Evolutionary conservation across 495 filamentous ascomycete species (phyloP).

Genomic region (Annulohypoxylon maeteangense): DNA sequence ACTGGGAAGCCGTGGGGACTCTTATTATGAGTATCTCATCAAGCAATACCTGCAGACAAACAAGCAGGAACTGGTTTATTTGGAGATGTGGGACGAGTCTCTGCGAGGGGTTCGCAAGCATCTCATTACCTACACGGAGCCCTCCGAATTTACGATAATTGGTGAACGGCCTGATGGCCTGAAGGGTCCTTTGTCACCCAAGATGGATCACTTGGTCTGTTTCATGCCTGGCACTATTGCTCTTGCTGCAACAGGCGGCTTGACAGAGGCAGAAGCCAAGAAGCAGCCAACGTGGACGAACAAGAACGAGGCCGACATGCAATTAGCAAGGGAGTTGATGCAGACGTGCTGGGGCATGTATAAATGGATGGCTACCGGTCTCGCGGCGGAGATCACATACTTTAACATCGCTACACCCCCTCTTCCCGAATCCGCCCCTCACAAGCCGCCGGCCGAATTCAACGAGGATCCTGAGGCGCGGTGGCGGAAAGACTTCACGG

Average conservation of each 20-base stretch:
- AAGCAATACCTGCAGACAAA: slow-evolving; percentile 97
- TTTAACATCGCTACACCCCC: slow-evolving; percentile 79
- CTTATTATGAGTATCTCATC: slow-evolving; percentile 97
- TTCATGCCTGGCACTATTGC: slow-evolving; percentile 98
- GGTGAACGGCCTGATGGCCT: slow-evolving; percentile 86
- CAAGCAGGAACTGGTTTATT: slow-evolving; percentile 84
- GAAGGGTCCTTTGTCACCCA: slow-evolving; percentile 70
- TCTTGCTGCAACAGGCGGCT: slow-evolving; percentile 83
- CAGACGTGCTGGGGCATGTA: slow-evolving; percentile 99
- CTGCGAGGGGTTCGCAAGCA: slow-evolving; percentile 89
- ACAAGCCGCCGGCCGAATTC: slow-evolving; percentile 58
- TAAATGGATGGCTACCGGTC: slow-evolving; percentile 82
- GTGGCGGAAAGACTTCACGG: slow-evolving; percentile 79
- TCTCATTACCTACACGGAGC: slow-evolving; percentile 85
- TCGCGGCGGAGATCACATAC: slow-evolving; percentile 92
- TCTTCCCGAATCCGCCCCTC: slow-evolving; percentile 62
- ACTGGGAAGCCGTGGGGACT: slow-evolving; percentile 92
- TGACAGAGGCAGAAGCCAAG: slow-evolving; percentile 76
- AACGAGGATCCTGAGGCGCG: slow-evolving; percentile 61
- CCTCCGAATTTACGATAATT: slow-evolving; percentile 82
- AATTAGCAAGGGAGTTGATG: slow-evolving; percentile 86
- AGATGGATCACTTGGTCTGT: slow-evolving; percentile 98
- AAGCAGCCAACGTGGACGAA: slow-evolving; percentile 76
- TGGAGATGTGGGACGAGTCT: slow-evolving; percentile 91
- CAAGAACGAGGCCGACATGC: slow-evolving; percentile 85